phyloP scores from a whole-genome alignment of 768 basidiomycete species.

The Gautieria morchelliformis region DNA sequence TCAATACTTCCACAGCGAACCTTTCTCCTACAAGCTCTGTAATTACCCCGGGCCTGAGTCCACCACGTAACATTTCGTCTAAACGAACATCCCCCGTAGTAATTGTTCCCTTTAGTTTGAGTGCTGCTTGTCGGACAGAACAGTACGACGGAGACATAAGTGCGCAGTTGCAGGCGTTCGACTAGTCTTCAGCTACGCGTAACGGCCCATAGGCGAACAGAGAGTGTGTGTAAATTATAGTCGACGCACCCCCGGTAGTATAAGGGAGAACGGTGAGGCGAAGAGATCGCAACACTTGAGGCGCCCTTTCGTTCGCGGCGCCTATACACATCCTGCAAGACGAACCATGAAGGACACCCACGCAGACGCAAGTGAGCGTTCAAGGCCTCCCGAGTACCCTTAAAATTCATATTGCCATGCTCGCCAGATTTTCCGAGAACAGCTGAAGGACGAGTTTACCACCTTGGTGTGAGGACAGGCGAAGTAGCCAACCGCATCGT shows the following conservation, averaged over 20 bases:
- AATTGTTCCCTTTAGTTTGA: slow-evolving; percentile 16
- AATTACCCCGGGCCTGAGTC: slow-evolving; percentile 66
- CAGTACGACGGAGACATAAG: background rate
- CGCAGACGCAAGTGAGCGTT: slow-evolving; percentile 53
- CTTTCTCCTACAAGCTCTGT: slow-evolving; percentile 90
- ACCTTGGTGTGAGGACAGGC: slow-evolving; percentile 63
- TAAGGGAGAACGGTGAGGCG: no score
- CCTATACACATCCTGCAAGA: background rate
- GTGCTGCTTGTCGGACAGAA: slow-evolving; percentile 9
- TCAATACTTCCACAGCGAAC: slow-evolving; percentile 28
- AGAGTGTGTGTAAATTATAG: no score
- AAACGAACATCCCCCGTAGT: slow-evolving; percentile 67
- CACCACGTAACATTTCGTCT: slow-evolving; percentile 68
- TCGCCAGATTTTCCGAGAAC: slow-evolving; percentile 67
- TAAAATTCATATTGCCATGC: background rate
- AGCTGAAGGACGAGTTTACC: slow-evolving; percentile 65
- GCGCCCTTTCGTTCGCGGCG: no score
- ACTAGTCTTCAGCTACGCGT: no score
- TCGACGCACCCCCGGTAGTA: no score
- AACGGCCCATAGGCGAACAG: no score
- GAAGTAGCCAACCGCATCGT: slow-evolving; percentile 80
- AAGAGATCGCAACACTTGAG: no score
- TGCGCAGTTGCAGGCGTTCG: no score
- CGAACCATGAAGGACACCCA: slow-evolving; percentile 48
- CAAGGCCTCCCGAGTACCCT: background rate